phyloP scores from a whole-genome alignment of 2,329 filamentous ascomycete genomes.

The Colletotrichum zoysiae region DNA sequence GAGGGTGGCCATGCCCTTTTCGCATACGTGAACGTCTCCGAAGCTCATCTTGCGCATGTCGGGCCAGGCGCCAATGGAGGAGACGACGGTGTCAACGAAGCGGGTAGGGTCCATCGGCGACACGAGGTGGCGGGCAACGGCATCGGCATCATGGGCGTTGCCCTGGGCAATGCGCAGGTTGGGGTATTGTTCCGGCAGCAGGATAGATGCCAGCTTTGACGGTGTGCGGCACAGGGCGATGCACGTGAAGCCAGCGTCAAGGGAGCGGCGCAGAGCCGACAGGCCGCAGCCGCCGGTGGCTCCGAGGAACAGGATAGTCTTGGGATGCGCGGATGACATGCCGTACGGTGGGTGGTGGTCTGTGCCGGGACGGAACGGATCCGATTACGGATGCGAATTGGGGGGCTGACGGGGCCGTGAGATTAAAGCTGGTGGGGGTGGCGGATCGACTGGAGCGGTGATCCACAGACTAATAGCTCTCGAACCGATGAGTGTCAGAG shows the following conservation, averaged over 20 bases:
- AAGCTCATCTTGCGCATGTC: constrained; percentile 51
- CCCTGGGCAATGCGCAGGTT: constrained; percentile 61
- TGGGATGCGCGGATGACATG: constrained; percentile 50
- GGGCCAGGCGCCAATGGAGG: constrained; percentile 59
- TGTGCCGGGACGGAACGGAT: constrained; percentile 2
- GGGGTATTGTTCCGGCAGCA: constrained; percentile 48
- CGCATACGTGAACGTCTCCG: constrained; percentile 63
- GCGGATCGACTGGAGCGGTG: background rate
- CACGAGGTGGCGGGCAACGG: constrained; percentile 54
- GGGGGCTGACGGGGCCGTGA: background rate
- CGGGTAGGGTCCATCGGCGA: constrained; percentile 45
- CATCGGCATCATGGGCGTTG: constrained; percentile 58
- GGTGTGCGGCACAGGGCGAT: constrained; percentile 64
- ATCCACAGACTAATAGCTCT: background rate
- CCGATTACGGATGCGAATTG: constrained; percentile 38
- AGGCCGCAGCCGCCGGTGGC: constrained; percentile 64
- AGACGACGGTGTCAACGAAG: constrained; percentile 62
- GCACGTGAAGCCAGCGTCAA: constrained; percentile 61
- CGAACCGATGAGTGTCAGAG: background rate
- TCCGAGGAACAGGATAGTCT: constrained; percentile 65
- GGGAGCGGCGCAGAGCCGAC: constrained; percentile 58
- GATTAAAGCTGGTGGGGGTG: background rate
- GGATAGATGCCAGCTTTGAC: constrained; percentile 57
- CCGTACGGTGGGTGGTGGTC: background rate
- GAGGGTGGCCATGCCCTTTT: constrained; percentile 57